Evolutionary conservation across 306 rosid species (phyloP), one percentile per base, ranked within the genome.

Genomic region (Urtica urens): DNA sequence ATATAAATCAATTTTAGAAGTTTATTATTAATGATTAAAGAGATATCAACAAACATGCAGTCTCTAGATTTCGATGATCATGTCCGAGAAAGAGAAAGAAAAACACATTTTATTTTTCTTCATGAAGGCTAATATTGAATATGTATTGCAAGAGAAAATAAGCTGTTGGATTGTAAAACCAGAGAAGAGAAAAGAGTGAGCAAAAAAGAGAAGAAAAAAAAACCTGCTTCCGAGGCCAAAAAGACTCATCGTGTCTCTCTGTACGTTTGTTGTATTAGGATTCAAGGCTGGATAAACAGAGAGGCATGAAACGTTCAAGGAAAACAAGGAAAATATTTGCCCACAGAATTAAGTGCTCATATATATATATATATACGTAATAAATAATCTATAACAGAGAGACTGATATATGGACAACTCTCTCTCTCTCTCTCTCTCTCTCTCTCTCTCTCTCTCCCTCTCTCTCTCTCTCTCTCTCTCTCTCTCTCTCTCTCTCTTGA

Each of bases 181-280:
- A 49, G 7, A 39, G 5, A 30, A 15, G 24, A 23, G 46, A 17
- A 17, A 26, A n/a, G n/a, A n/a, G n/a, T n/a, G n/a, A n/a, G n/a
- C 0, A 22, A 7, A 35, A 5, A 42, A 12, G 8, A 16, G 9
- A 23, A 49, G 48, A 54, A 1, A 9, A 18, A 20, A 21, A 10
- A 10, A 78, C 95, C 93, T 86, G 93, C 81, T 81, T 73, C 95
- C 93, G n/a, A 86, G 77, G 56, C 93, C 95, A 68, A 86, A 86
- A 70, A 86, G 87, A 76, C 93, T 86, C 93, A 86, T 85, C 72
- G 74, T 29, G 73, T 26, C 70, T 35, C n/a, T n/a, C n/a, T n/a
- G n/a, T n/a, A n/a, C n/a, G 27, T 35, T 63, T 63, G 53, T 23
- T 42, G 55, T 15, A 31, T 27, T 52, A 81, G 62, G 80, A 72